phyloP scores from a whole-genome alignment of 805 yeast genomes.

The Ogataea nonfermentans region DNA sequence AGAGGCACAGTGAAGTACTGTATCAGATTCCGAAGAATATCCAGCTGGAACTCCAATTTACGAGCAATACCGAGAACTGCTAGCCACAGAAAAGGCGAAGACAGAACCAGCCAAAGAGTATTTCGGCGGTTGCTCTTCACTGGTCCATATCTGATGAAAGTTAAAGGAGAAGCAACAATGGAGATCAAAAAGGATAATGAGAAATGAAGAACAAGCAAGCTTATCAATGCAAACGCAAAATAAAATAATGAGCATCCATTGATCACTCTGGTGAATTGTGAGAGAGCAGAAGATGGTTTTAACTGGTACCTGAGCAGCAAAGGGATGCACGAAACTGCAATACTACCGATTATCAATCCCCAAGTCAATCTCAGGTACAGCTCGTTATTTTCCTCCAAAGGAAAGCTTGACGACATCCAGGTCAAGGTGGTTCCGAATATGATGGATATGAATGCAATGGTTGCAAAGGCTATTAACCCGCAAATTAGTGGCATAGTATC shows the following conservation, averaged over 20 bases:
- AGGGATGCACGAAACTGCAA: constrained; percentile 16
- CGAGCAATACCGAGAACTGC: constrained; percentile 27
- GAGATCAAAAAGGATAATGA: constrained; percentile 76
- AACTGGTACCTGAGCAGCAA: constrained; percentile 9
- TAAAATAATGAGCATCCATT: constrained; percentile 44
- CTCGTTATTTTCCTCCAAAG: constrained; percentile 10
- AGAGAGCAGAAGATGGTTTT: constrained; percentile 5
- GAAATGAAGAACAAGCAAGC: constrained; percentile 79
- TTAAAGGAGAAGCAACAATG: constrained; percentile 69
- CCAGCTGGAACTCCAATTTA: constrained; percentile 27
- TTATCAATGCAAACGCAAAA: constrained; percentile 65
- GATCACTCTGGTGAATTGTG: constrained; percentile 26
- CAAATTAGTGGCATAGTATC: constrained; percentile 28
- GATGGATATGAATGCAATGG: constrained; percentile 23
- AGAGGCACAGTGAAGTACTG: constrained; percentile 28
- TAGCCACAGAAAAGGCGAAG: constrained; percentile 35
- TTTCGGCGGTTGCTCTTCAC: constrained; percentile 17
- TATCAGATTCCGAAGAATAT: constrained; percentile 30
- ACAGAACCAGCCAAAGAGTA: constrained; percentile 25
- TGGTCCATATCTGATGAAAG: constrained; percentile 48
- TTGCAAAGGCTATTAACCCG: constrained; percentile 33
- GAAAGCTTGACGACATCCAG: constrained; percentile 9
- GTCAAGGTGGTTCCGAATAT: constrained; percentile 28
- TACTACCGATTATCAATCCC: constrained; percentile 9
- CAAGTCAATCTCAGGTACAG: constrained; percentile 18